Conservation (phyloP, 1,284 basidiomycete species). For the Sphaerobolus stellatus region DNA sequence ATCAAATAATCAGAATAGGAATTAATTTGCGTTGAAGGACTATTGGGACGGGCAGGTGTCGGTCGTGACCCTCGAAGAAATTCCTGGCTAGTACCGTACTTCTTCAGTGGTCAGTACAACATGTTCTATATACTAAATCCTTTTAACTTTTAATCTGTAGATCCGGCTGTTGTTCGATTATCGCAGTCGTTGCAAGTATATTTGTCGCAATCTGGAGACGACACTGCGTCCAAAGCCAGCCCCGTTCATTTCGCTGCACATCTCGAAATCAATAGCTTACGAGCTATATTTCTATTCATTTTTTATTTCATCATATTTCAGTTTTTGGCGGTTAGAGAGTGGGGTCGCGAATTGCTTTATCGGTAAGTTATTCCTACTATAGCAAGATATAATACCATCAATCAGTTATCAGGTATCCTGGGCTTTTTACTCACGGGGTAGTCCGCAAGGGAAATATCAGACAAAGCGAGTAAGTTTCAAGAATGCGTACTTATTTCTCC, state of each 20-base stretch:
- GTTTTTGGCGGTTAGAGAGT: not conserved
- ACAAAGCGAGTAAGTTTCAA: not conserved
- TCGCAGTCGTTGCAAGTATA: slow-evolving; percentile 6
- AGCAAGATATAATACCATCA: not conserved
- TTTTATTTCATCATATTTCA: slow-evolving; percentile 9
- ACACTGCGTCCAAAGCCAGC: not conserved
- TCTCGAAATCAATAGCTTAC: not conserved
- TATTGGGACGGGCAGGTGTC: not conserved
- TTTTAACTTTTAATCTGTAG: not conserved
- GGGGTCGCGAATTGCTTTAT: slow-evolving; percentile 3
- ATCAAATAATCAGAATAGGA: not conserved
- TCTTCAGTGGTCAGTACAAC: slow-evolving; percentile 7
- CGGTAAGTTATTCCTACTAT: not conserved
- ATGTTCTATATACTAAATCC: not conserved
- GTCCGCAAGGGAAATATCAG: slow-evolving; percentile 1
- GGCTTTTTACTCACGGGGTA: not conserved
- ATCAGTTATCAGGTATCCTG: not conserved
- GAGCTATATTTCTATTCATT: not conserved
- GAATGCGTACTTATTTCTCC: not conserved
- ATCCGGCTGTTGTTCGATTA: slow-evolving; percentile 12
- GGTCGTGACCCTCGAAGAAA: not conserved
- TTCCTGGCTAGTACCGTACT: slow-evolving; percentile 10
- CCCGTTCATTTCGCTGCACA: slow-evolving; percentile 10
- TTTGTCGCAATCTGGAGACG: not conserved
- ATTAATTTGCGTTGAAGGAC: not conserved